Evolutionary conservation across 352 stramenopile genomes (phyloP), one percentile per base, ranked within the genome.

Genomic region (Pythium rhizo-oryzae): DNA sequence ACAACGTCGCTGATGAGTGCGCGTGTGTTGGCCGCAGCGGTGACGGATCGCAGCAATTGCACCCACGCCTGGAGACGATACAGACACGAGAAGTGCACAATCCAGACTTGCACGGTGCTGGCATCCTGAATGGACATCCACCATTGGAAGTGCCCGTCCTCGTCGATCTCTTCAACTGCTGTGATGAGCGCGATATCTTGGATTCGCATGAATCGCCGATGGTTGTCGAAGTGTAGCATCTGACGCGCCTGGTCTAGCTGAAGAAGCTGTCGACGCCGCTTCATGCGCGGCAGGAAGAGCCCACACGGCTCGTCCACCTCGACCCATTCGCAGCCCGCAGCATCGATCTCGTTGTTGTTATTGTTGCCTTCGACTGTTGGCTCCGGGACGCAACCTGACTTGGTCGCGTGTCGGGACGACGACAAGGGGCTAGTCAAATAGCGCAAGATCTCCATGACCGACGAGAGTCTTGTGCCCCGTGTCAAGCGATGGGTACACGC

Each of bases 71-170:
- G 50, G 13, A 91, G 63, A 19, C 72, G 71, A 28, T 70, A 52
- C 1, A 77, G 60, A 0, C 80, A 85, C 19, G 77, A 52, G 28
- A 91, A 93, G 71, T 87, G 69, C 4, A 93, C 44, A 41, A 89
- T 71, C 83, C 82, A 93, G 25, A 87, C 75, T 69, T 91, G 82
- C n/a, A 83, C 54, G 5, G 62, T 70, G 15, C 59, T 69, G 8
- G 81, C 58, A 51, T 93, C 82, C 53, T 90, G 81, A 3, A 93
- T 67, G 18, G 81, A 81, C 82, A 89, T 91, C 82, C 80, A 91
- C 81, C 78, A 88, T 53, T 78, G 79, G 9, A 56, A 66, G 4
- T 24, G 16, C 2, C 78, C 71, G 5, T 61, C 47, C 16, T 72
- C 55, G 25, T 78, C 71, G 6, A 69, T 63, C 30, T 87, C 81